Conservation (phyloP, 108 stramenopile species). For the Epithemia pelagica region DNA sequence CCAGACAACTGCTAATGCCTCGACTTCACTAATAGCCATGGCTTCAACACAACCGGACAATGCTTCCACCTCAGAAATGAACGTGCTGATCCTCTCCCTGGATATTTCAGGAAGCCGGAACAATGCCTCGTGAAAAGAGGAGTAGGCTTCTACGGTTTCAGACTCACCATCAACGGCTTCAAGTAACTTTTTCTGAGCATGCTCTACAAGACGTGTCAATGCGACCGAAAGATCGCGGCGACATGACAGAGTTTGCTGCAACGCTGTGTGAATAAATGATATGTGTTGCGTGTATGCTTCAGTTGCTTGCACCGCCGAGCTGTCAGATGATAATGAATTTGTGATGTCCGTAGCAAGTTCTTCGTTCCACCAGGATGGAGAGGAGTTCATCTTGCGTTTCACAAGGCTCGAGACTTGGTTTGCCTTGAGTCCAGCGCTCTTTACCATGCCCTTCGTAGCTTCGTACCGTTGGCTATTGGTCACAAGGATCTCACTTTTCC, state of each 20-base stretch:
- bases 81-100: constrained; percentile 59
- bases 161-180: constrained; percentile 61
- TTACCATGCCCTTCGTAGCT: not conserved
- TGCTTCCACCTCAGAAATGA: constrained; percentile 71
- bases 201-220: constrained; percentile 46
- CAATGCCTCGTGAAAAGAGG: constrained; percentile 70
- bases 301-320: constrained; percentile 18
- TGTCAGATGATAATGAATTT: constrained; percentile 15
- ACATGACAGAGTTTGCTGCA: constrained; percentile 33
- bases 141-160: constrained; percentile 61
- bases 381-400: not conserved
- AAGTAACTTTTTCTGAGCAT: constrained; percentile 57
- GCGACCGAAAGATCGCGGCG: constrained; percentile 38
- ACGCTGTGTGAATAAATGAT: constrained; percentile 16
- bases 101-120: constrained; percentile 66
- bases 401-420: not conserved
- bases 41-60: constrained; percentile 58
- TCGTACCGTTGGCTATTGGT: constrained; percentile 11
- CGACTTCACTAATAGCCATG: constrained; percentile 77
- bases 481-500: constrained; percentile 48
- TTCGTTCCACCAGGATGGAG: constrained; percentile 43
- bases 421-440: not conserved
- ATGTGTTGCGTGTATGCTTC: constrained; percentile 43
- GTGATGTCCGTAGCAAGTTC: constrained; percentile 11
- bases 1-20: constrained; percentile 80